Evolutionary conservation across 2,329 filamentous ascomycete genomes (phyloP).

Genomic region (Venturia nashicola): DNA sequence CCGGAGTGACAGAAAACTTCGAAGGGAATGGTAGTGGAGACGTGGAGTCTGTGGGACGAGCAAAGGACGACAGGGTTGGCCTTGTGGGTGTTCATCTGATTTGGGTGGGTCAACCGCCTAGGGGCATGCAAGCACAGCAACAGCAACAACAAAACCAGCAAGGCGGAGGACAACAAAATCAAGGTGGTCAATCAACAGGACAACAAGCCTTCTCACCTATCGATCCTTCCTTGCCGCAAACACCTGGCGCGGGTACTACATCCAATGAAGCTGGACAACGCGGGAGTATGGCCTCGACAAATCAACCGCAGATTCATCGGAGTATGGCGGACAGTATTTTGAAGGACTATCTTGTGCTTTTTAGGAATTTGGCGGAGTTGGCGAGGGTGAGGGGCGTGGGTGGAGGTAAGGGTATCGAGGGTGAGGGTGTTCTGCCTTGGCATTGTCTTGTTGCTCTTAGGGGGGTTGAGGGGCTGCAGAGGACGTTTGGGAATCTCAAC

Average conservation of each 20-base stretch:
- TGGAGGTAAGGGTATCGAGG: constrained; percentile 41
- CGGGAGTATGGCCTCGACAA: background rate
- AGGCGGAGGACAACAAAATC: background rate
- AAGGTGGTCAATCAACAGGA: background rate
- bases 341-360: constrained; percentile 58
- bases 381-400: constrained; percentile 53
- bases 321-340: constrained; percentile 46
- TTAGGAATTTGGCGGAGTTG: constrained; percentile 55
- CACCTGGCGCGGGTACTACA: background rate
- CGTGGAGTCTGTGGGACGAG: background rate
- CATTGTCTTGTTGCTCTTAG: constrained; percentile 63
- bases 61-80: constrained; percentile 11
- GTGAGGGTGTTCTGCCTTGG: constrained; percentile 57
- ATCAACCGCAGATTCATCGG: background rate
- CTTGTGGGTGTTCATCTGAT: constrained; percentile 30
- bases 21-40: background rate
- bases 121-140: constrained; percentile 8
- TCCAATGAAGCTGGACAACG: background rate
- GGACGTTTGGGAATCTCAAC: background rate
- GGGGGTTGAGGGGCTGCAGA: constrained; percentile 47
- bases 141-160: background rate
- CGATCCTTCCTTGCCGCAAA: background rate
- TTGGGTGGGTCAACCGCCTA: constrained; percentile 28
- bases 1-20: background rate
- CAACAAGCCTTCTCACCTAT: background rate